Conservation (phyloP, 345 rosid genomes). For the Eucalyptus guilfoylei region DNA sequence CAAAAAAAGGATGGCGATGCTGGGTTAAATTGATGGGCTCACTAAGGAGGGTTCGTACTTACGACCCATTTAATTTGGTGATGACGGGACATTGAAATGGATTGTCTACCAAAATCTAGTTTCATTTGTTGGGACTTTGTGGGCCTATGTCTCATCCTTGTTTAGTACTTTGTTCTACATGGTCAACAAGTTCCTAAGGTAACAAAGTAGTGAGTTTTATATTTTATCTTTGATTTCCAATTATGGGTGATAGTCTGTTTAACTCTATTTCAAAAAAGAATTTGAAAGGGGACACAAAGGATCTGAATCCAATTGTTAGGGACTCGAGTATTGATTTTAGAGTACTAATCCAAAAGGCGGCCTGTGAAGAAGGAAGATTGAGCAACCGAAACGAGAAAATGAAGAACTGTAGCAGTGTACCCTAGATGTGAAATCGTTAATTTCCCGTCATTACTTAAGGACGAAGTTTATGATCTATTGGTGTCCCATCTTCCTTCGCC, state of each 20-base stretch:
- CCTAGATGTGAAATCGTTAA: no score
- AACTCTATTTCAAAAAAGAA: neutral
- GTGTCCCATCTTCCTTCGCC: neutral
- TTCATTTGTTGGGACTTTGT: slow-evolving; percentile 11
- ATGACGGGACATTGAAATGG: slow-evolving; percentile 12
- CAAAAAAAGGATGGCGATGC: slow-evolving; percentile 4
- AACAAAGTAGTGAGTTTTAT: slow-evolving; percentile 19
- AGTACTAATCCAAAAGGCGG: no score
- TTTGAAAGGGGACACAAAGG: neutral
- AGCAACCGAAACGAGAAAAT: neutral
- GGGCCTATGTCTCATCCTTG: slow-evolving; percentile 25
- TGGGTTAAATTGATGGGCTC: slow-evolving; percentile 18
- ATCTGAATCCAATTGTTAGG: slow-evolving; percentile 9
- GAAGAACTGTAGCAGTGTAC: no score
- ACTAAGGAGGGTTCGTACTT: neutral
- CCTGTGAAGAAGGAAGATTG: neutral
- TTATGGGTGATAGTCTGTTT: neutral
- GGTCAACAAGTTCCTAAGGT: neutral
- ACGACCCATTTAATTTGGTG: slow-evolving; percentile 5
- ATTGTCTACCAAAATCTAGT: slow-evolving; percentile 8
- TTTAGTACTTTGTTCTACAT: slow-evolving; percentile 7
- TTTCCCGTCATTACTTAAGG: neutral
- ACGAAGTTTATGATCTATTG: neutral
- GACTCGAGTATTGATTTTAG: slow-evolving; percentile 10
- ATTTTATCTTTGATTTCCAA: neutral